A percentile compares a stretch with the other conserved stretches of the same genome.
These are phyloP conservation scores for Leishmania amazonensis DNA, from an alignment of 208 protist species.

Conservation along the genomic window DNA sequence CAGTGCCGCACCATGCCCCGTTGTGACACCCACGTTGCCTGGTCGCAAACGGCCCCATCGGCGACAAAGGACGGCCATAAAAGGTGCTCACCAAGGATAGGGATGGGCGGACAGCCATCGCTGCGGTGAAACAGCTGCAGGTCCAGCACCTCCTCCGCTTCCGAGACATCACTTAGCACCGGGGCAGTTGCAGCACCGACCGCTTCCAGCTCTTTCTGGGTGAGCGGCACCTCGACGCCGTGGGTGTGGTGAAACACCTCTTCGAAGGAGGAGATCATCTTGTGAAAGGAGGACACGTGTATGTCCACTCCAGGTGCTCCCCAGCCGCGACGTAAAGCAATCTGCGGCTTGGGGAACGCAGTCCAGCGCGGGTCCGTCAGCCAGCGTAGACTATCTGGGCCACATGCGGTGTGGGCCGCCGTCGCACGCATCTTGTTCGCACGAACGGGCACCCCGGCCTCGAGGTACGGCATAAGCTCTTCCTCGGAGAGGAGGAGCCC, in stretches of 20 bases:
- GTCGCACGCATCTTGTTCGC: constrained; percentile 32
- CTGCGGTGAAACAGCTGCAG: constrained; percentile 90
- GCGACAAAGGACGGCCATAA: constrained; percentile 78
- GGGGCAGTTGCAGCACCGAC: constrained; percentile 1
- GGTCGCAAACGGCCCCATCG: constrained; percentile 79
- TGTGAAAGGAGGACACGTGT: constrained; percentile 68
- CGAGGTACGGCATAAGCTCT: constrained; percentile 52
- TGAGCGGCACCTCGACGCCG: constrained; percentile 35
- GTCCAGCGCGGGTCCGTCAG: constrained; percentile 59
- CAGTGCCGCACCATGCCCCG: constrained; percentile 80
- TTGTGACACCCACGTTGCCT: constrained; percentile 82
- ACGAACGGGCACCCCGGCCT: constrained; percentile 61
- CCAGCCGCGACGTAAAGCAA: constrained; percentile 83
- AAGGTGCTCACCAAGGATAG: constrained; percentile 62
- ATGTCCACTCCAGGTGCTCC: constrained; percentile 75
- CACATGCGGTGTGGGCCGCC: constrained; percentile 38
- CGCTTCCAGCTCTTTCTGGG: constrained; percentile 15
- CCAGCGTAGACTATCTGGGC: constrained; percentile 55
- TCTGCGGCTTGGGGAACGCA: constrained; percentile 75
- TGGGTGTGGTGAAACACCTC: constrained; percentile 72
- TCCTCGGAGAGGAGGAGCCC: constrained; percentile 39
- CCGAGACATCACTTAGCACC: constrained; percentile 6
- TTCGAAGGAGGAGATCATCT: constrained; percentile 72
- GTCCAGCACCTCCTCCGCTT: constrained; percentile 56
- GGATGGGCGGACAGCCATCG: constrained; percentile 52